Evolutionary conservation across 192 early-diverging fungal species (phyloP).

Genomic region (Linderina pennispora): DNA sequence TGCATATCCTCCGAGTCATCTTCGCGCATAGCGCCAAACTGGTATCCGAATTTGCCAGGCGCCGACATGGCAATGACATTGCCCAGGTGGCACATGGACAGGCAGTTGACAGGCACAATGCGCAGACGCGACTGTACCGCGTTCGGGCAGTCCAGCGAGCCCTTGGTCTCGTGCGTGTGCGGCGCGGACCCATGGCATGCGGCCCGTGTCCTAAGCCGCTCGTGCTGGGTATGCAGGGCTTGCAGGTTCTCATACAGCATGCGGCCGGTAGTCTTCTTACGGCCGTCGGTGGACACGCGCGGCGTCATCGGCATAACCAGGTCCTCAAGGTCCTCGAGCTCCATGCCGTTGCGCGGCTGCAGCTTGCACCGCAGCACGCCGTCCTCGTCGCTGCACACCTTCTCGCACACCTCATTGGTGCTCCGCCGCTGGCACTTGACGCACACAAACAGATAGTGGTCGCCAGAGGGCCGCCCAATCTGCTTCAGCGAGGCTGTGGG

Average conservation of each 20-base stretch:
- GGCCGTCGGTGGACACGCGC: constrained; percentile 34
- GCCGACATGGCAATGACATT: constrained; percentile 39
- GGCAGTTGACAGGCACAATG: constrained; percentile 41
- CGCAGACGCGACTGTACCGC: constrained; percentile 36
- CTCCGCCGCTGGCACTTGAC: constrained; percentile 46
- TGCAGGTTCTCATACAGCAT: constrained; percentile 45
- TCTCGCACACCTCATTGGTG: constrained; percentile 46
- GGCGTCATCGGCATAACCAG: constrained; percentile 47
- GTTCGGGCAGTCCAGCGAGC: constrained; percentile 34
- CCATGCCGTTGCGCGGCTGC: constrained; percentile 28
- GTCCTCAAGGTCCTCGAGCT: constrained; percentile 43
- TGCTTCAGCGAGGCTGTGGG: neutral
- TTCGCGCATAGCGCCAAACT: constrained; percentile 46
- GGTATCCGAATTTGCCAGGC: constrained; percentile 44
- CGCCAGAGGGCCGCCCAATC: neutral
- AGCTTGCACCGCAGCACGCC: constrained; percentile 44
- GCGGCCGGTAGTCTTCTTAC: constrained; percentile 44
- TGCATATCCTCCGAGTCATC: constrained; percentile 44
- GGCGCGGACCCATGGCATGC: constrained; percentile 33
- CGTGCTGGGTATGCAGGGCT: constrained; percentile 41
- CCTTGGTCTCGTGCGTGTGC: constrained; percentile 12
- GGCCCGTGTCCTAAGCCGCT: constrained; percentile 33
- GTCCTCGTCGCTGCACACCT: constrained; percentile 46
- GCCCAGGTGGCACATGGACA: constrained; percentile 44
- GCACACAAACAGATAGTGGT: constrained; percentile 47